Evolutionary conservation across 139 green algal species (phyloP), one percentile per base, ranked within the genome.

Genomic region (Chlamydomonas sp.): DNA sequence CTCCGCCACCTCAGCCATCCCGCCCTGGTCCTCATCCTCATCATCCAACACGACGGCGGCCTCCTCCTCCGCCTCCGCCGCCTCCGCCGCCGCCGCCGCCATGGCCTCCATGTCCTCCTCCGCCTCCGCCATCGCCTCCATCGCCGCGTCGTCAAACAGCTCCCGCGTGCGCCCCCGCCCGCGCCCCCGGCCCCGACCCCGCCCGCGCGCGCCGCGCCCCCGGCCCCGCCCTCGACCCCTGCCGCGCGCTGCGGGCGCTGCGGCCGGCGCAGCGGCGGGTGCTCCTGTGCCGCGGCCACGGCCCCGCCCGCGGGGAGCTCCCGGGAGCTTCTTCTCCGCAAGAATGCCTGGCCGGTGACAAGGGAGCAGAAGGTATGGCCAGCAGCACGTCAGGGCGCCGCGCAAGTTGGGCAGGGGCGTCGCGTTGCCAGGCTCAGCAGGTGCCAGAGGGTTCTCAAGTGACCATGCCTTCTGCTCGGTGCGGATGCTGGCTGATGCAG

Each of bases 51-150:
- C 18, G 57, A 74, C 62, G 6, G 71, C 69, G 16, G 64, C 73
- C 73, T 64, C 73, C 69, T 87, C 83, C 61, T 87, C 83, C 62
- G 79, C 81, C 69, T 72, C 77, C 61, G 10, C 72, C 3, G 63
- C 83, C 61, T 86, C 83, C 9, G 72, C n/a, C 12, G 67, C 83
- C 62, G 69, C 82, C 62, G 31, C 62, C 57, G 75, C 31, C 17
- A 4, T 58, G 80, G 59, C 79, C 66, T 31, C 69, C 81, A 71
- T 69, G 31, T 81, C 83, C 73, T 81, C 62, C n/a, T 87, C 72
- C 78, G 15, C 9, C 3, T 14, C 76, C 58, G 66, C 76, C 58
- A 68, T 14, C 59, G 59, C 63, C 73, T 80, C 73, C 0, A 81
- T 31, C 3, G 61, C 74, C 60, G 63, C 73, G 1, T 59, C 4